A percentile compares a stretch with the other conserved stretches of the same genome.
phyloP scores from a whole-genome alignment of 2,329 filamentous ascomycete species.

The Graphiopsis chlorocephala region DNA sequence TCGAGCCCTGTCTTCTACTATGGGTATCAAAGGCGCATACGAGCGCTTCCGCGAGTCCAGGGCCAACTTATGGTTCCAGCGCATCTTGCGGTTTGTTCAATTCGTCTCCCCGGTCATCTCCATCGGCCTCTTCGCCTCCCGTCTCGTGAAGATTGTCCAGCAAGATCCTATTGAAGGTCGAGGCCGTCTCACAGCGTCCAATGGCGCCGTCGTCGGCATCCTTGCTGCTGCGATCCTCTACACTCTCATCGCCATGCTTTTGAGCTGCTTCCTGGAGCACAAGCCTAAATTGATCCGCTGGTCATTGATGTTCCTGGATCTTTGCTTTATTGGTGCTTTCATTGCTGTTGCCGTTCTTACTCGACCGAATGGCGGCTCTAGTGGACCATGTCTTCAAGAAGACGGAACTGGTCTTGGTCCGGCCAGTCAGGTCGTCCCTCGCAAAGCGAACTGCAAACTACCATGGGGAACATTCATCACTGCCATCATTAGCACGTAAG shows the following conservation, averaged over 20 bases:
- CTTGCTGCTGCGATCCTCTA: conserved; percentile 46
- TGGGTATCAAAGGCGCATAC: not conserved
- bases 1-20: not conserved
- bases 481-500: conserved; percentile 47
- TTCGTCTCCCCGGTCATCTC: conserved; percentile 45
- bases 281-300: conserved; percentile 37
- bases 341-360: conserved; percentile 45
- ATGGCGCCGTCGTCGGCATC: conserved; percentile 45
- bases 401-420: conserved; percentile 16
- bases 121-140: conserved; percentile 44
- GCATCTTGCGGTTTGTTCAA: conserved; percentile 42
- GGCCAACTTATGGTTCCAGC: conserved; percentile 28
- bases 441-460: conserved; percentile 37
- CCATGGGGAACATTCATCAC: conserved; percentile 45
- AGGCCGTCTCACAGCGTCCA: conserved; percentile 33
- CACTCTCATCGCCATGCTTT: conserved; percentile 38
- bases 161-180: conserved; percentile 4
- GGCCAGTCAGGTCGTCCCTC: conserved; percentile 5
- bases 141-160: conserved; percentile 41
- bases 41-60: conserved; percentile 16
- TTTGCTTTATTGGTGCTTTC: conserved; percentile 43
- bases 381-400: conserved; percentile 3
- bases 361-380: not conserved
- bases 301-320: conserved; percentile 42
- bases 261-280: conserved; percentile 36